Evolutionary conservation across 2,329 filamentous ascomycete species (phyloP).

Genomic region (Tolypocladium ovalisporum): DNA sequence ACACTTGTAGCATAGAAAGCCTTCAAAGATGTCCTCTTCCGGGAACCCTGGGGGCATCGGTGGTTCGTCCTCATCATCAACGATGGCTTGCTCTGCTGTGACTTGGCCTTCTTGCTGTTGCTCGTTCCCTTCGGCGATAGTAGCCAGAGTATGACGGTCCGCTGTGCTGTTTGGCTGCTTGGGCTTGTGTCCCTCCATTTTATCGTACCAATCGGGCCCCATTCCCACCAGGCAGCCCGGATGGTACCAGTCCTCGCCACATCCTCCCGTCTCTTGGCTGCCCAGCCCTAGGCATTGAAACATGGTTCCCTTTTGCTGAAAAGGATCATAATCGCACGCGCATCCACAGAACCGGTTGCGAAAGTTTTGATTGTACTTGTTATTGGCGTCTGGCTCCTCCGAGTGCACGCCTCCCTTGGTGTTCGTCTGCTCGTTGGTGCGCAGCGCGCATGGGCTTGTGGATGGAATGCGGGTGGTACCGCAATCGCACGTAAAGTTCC

Average conservation of each 20-base stretch:
- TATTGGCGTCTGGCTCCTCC: slow-evolving; percentile 59
- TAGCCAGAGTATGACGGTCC: slow-evolving; percentile 23
- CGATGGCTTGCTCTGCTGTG: slow-evolving; percentile 16
- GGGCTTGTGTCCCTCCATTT: slow-evolving; percentile 26
- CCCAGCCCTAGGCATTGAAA: slow-evolving; percentile 90
- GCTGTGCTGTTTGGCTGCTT: slow-evolving; percentile 1
- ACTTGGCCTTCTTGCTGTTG: slow-evolving; percentile 11
- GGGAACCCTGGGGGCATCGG: slow-evolving; percentile 81
- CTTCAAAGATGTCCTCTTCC: slow-evolving; percentile 77
- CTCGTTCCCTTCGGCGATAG: slow-evolving; percentile 40
- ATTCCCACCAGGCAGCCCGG: slow-evolving; percentile 82
- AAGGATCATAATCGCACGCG: slow-evolving; percentile 74
- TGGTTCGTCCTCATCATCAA: slow-evolving; percentile 44
- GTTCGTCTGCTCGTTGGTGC: slow-evolving; percentile 61
- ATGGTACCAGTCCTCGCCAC: slow-evolving; percentile 97
- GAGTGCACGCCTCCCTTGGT: slow-evolving; percentile 67
- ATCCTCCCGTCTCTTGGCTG: slow-evolving; percentile 69
- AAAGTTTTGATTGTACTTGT: slow-evolving; percentile 95
- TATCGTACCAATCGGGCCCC: slow-evolving; percentile 60
- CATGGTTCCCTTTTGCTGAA: slow-evolving; percentile 92
- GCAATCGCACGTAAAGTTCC: slow-evolving; percentile 94
- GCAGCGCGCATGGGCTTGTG: slow-evolving; percentile 63
- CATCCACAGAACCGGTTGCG: slow-evolving; percentile 88
- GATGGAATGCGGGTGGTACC: slow-evolving; percentile 71
- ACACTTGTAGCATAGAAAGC: slow-evolving; percentile 91